Evolutionary conservation across 2,329 filamentous ascomycete genomes (phyloP).

Genomic region (Zalaria obscura): DNA sequence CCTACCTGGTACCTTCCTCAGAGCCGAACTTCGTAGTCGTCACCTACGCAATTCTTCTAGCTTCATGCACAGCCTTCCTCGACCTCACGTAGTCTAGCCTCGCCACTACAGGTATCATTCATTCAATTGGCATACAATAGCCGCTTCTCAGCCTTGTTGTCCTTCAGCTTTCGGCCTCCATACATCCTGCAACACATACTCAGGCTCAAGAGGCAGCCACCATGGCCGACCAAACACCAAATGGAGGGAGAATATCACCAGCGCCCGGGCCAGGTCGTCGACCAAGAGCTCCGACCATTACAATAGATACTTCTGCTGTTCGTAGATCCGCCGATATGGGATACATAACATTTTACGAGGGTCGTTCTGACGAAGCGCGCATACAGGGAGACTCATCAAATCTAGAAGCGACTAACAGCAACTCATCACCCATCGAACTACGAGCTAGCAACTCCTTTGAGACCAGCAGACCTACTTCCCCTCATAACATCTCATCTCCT

Average conservation of each 20-base stretch:
- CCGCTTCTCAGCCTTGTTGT: neutral
- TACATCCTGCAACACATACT: neutral
- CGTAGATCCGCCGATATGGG: conserved; percentile 19
- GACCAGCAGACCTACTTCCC: conserved; percentile 48
- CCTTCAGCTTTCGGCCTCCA: neutral
- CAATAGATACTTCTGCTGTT: conserved; percentile 37
- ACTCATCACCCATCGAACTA: conserved; percentile 29
- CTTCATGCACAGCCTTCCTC: too few relatives aligned
- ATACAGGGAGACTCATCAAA: conserved; percentile 3
- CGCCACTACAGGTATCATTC: neutral
- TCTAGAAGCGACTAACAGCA: conserved; percentile 10
- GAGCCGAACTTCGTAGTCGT: too few relatives aligned
- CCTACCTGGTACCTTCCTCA: too few relatives aligned
- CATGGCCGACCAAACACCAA: conserved; percentile 2
- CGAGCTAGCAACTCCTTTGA: conserved; percentile 49
- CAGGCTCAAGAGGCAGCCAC: neutral
- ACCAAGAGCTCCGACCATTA: conserved; percentile 34
- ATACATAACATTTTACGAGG: neutral
- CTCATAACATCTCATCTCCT: conserved; percentile 54
- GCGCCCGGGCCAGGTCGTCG: conserved; percentile 4
- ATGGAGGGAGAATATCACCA: conserved; percentile 1
- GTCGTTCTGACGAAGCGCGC: conserved; percentile 1
- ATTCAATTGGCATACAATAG: neutral
- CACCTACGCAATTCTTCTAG: too few relatives aligned
- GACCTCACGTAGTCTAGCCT: too few relatives aligned